Evolutionary conservation across 2,329 filamentous ascomycete genomes (phyloP).

Genomic region (Penicillium sp.): DNA sequence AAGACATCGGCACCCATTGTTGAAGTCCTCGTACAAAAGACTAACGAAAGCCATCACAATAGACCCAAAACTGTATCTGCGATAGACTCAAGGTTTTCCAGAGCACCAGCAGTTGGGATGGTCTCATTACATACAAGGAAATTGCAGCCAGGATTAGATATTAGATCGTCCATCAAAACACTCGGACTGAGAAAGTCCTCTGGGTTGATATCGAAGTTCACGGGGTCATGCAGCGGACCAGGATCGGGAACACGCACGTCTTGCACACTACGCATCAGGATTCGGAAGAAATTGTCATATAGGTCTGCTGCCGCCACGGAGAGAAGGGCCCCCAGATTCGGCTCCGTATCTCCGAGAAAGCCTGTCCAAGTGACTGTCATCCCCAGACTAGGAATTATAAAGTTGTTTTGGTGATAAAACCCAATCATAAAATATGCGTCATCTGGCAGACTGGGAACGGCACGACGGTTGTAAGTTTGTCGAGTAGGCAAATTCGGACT

Average conservation of each 20-base stretch:
- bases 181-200: conserved; percentile 6
- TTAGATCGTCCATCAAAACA: conserved; percentile 9
- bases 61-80: too few species aligned
- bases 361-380: conserved; percentile 11
- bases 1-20: too few species aligned
- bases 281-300: conserved; percentile 9
- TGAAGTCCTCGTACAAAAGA: too few species aligned
- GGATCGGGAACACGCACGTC: conserved; percentile 2
- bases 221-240: conserved; percentile 1
- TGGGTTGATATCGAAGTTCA: conserved; percentile 7
- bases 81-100: too few species aligned
- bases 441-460: too few species aligned
- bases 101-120: background rate
- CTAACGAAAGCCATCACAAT: too few species aligned
- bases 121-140: conserved; percentile 1
- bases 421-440: conserved; percentile 1
- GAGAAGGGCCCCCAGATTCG: conserved; percentile 4
- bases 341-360: conserved; percentile 4
- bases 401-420: conserved; percentile 8
- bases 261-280: conserved; percentile 6
- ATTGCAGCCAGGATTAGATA: conserved; percentile 10
- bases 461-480: background rate
- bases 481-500: conserved; percentile 5
- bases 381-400: conserved; percentile 7
- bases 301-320: conserved; percentile 1